These are phyloP conservation scores for Penicillium waksmanii DNA, from an alignment of 495 filamentous ascomycete species.

Conservation along the genomic window DNA sequence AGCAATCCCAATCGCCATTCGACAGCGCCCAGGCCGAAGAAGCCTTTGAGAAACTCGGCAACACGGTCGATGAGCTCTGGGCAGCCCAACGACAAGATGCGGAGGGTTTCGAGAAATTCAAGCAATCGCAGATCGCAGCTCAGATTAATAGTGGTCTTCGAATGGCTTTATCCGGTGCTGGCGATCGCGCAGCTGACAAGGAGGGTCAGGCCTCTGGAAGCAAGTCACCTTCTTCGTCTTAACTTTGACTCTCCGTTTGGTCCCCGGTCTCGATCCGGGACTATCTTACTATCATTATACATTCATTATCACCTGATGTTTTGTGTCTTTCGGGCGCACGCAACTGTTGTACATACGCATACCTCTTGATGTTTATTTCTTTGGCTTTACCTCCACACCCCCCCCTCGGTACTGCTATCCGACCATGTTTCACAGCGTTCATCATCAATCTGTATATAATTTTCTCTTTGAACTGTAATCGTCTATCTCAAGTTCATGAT, in stretches of 20 bases:
- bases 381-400: not conserved
- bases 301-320: not conserved
- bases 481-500: too few species aligned
- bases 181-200: not conserved
- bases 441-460: slow-evolving; percentile 3
- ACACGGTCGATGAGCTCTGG: slow-evolving; percentile 56
- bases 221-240: not conserved
- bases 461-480: not conserved
- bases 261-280: not conserved
- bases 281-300: not conserved
- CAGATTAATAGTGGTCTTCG: slow-evolving; percentile 57
- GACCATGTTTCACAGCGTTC: not conserved
- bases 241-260: not conserved
- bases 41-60: slow-evolving; percentile 62
- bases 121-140: slow-evolving; percentile 68
- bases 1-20: slow-evolving; percentile 59
- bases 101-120: slow-evolving; percentile 64
- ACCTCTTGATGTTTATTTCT: not conserved
- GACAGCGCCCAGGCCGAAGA: slow-evolving; percentile 57
- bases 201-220: not conserved
- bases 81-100: slow-evolving; percentile 59
- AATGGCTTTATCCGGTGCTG: not conserved
- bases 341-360: not conserved
- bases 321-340: not conserved
- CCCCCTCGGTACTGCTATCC: not conserved